Evolutionary conservation across 2,329 filamentous ascomycete genomes (phyloP), one percentile per base, ranked within the genome.

Genomic region (Neonectria coccinea): DNA sequence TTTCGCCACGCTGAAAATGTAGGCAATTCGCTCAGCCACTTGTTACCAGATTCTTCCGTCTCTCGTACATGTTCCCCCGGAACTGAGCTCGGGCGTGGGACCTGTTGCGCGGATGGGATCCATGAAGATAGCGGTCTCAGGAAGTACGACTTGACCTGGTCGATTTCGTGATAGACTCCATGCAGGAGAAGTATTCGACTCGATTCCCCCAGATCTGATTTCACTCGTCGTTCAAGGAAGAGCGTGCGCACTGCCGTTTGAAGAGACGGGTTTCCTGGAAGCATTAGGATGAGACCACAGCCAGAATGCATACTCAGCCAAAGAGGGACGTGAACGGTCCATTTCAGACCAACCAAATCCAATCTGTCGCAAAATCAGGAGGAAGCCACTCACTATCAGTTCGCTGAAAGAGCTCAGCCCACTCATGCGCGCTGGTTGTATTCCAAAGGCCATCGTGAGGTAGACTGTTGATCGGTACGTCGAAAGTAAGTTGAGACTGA

Each of bases 1-100:
- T 84, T 84, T 14, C 81, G 76, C 82, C 83, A 85, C 1, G 61
- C 62, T 0, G 65, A 51, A n/a, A 63, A 47, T 0, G 58, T 48
- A 0, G 65, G 67, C 10, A 47, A 33, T 25, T 59, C 31, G 41
- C 29, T 48, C 27, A 44, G 25, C 47, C 36, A 53, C 18, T 52
- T 52, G 1, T 18, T 18, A 12, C 25, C 42, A 8, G 27, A 18
- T 8, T 9, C 36, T 18, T 59, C n/a, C 4, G n/a, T 31, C 16
- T 52, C 33, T 14, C 9, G n/a, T 22, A 36, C 33, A 10, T 31
- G 14, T 5, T 11, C 20, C 25, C 16, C 12, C 12, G 31, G 20
- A 11, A 31, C n/a, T 25, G 22, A 9, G 12, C 8, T 29, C 6
- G 20, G 29, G 11, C 36, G 29, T 16, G 33, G 29, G 11, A 36